Percentiles rank a stretch among this genome's conserved stretches.
Evolutionary conservation across 1,284 basidiomycete genomes (phyloP).

Genomic region (Grifola frondosa): DNA sequence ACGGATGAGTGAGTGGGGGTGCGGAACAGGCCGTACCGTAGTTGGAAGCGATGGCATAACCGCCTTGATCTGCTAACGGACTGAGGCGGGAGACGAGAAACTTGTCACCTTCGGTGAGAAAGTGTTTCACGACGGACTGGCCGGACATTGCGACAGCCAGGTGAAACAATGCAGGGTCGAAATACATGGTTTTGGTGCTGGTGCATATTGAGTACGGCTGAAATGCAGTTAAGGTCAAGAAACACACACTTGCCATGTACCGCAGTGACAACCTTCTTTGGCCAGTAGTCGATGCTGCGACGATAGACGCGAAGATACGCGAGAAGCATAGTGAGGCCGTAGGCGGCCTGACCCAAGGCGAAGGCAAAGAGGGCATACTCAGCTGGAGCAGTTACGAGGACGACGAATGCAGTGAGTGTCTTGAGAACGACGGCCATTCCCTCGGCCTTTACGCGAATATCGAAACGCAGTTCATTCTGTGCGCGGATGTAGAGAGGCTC

Average conservation of each 20-base stretch:
- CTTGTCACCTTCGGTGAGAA: constrained; percentile 95
- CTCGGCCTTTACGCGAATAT: constrained; percentile 77
- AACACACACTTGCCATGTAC: constrained; percentile 32
- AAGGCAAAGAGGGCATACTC: constrained; percentile 75
- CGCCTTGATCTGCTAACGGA: constrained; percentile 84
- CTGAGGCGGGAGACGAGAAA: constrained; percentile 83
- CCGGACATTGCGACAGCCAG: constrained; percentile 79
- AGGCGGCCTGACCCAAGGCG: constrained; percentile 76
- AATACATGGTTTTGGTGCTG: constrained; percentile 32
- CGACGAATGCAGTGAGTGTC: constrained; percentile 66
- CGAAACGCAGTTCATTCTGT: constrained; percentile 65
- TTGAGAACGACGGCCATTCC: constrained; percentile 78
- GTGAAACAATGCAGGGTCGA: constrained; percentile 52
- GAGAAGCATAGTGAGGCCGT: constrained; percentile 45
- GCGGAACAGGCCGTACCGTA: constrained; percentile 62
- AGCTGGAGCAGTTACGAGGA: constrained; percentile 53
- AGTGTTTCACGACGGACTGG: constrained; percentile 90
- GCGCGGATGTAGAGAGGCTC: constrained; percentile 86
- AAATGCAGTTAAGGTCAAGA: background rate
- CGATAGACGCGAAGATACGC: constrained; percentile 31
- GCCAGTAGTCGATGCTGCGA: constrained; percentile 19
- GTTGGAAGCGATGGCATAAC: constrained; percentile 92
- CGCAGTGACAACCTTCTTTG: constrained; percentile 19
- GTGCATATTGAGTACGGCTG: background rate
- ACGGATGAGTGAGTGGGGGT: background rate